Base-by-base conservation (phyloP, 768 basidiomycete species). In the Termitomyces sp. region DNA sequence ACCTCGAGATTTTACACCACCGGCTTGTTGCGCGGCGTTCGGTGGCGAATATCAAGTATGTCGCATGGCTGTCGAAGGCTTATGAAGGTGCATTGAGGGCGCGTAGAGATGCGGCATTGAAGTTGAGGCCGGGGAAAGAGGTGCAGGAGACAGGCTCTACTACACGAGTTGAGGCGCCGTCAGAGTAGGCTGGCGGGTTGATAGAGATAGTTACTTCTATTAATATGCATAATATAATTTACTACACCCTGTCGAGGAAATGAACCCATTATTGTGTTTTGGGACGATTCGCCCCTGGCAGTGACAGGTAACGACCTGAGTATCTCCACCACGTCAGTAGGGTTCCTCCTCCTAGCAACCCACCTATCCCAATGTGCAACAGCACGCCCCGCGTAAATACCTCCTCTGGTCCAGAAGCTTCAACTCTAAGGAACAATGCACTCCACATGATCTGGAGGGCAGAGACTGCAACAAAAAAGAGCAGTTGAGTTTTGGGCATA, bases 1-100 rank as follows among this genome's bases (percentile, higher is more conserved):
- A 96, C 67, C 62, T 96, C n/a, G 87, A 91, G 62, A 59, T 87
- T 5, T 74, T 97, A 51, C 93, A 96, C 68, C 82, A 92, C 57
- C 78, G 87, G 27, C 71, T 94, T 30, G 83, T 88, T 14, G 74
- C 69, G 24, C 70, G 71, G 22, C 72, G 69, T 34, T 71, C 72
- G 55, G 57, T 36, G n/a, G 73, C 77, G 39, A 83, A 84, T 18
- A 74, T 95, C 27, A 81, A 75, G 7, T 91, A 86, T 65, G 59
- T 96, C 45, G 91, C 84, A 61, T 94, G 85, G 80, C 68, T 88
- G 3, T 85, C 82, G 65, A 85, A 85, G 72, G 76, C 86, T 4
- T 96, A 95, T 66, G 82, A 87, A 61, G 83, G 83, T 63, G 83
- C 85, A 4, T 69, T 95, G 64, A 77, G 81, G 58, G 76, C 74